Conservation (phyloP, 768 basidiomycete species). For the Butyriboletus loyo region DNA sequence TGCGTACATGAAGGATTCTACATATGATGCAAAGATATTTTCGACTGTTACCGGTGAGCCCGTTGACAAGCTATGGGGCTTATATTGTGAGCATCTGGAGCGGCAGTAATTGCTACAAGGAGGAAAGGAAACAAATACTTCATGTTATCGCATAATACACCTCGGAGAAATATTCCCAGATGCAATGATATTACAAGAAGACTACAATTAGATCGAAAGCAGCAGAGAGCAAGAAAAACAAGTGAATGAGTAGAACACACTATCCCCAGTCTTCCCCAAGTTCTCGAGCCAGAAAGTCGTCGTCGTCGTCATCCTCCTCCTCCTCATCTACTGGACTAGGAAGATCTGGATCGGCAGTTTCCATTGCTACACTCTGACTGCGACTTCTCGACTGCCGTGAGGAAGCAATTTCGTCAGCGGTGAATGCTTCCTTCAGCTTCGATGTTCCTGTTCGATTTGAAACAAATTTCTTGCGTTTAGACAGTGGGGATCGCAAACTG, state of each 20-base stretch:
- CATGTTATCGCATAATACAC: background rate
- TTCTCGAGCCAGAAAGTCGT: slow-evolving; percentile 80
- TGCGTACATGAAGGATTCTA: slow-evolving; percentile 42
- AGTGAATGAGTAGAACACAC: slow-evolving; percentile 6
- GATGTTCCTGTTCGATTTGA: slow-evolving; percentile 64
- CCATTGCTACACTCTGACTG: slow-evolving; percentile 17
- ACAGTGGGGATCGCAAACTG: slow-evolving; percentile 60
- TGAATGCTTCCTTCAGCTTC: slow-evolving; percentile 63
- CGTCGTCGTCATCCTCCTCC: slow-evolving; percentile 72
- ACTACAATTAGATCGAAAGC: slow-evolving; percentile 23
- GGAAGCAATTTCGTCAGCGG: slow-evolving; percentile 46
- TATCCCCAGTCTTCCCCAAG: slow-evolving; percentile 79
- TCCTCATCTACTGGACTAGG: slow-evolving; percentile 42
- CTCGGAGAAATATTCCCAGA: slow-evolving; percentile 2
- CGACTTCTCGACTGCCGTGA: slow-evolving; percentile 20
- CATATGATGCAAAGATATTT: slow-evolving; percentile 53
- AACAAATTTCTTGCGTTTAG: slow-evolving; percentile 77
- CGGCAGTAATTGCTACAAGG: background rate
- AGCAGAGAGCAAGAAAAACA: slow-evolving; percentile 2
- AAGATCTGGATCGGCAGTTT: slow-evolving; percentile 7
- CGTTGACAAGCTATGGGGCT: slow-evolving; percentile 55
- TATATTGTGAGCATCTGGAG: slow-evolving; percentile 46
- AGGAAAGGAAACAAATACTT: background rate
- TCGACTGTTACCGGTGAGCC: slow-evolving; percentile 48
- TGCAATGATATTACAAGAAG: slow-evolving; percentile 18